Conservation (phyloP, 345 rosid species). For the Corchorus olitorius region DNA sequence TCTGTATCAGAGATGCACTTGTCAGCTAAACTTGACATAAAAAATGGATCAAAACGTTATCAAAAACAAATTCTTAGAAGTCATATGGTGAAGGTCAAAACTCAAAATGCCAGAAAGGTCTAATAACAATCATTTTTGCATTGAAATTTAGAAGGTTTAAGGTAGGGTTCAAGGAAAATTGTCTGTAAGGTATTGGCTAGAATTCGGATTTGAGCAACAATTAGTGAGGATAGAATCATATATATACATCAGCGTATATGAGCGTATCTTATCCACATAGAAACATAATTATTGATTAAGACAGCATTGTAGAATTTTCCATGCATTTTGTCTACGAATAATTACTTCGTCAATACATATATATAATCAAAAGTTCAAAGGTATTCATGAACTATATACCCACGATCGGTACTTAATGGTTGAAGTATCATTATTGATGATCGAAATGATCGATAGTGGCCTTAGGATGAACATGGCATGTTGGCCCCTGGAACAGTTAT, state of each 20-base stretch:
- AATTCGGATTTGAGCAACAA: background rate
- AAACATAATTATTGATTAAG: background rate
- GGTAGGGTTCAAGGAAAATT: background rate
- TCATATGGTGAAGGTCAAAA: background rate
- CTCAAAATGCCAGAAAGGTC: background rate
- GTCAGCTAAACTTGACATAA: background rate
- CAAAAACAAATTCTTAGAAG: background rate
- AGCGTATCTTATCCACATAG: background rate
- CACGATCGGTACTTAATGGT: background rate
- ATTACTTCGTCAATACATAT: background rate
- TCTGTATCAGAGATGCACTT: background rate
- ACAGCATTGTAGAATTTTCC: background rate
- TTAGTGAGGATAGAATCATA: background rate
- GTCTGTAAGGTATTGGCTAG: background rate
- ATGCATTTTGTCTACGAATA: background rate
- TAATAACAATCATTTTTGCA: background rate
- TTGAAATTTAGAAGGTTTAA: background rate
- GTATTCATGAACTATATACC: background rate
- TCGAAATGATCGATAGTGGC: background rate
- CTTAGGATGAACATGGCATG: background rate
- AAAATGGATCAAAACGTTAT: background rate
- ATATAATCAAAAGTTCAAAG: background rate
- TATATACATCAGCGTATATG: too few relatives aligned
- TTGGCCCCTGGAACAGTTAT: too few relatives aligned
- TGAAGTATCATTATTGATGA: background rate